Evolutionary conservation across 495 filamentous ascomycete genomes (phyloP), one percentile per base, ranked within the genome.

Genomic region (Aspergillus biplanus): DNA sequence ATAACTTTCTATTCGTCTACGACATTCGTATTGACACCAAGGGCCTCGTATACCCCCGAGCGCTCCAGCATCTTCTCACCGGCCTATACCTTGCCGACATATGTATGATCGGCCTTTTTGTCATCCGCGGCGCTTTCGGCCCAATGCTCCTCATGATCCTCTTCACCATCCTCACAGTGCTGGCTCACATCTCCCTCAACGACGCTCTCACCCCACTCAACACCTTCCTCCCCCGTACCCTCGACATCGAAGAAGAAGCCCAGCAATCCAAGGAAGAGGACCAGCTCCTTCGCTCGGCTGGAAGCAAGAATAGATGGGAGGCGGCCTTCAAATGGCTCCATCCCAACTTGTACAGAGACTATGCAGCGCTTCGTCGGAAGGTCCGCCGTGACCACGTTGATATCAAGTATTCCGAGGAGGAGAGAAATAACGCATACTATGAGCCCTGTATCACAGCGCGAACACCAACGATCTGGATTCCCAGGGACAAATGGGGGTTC

Each of bases 1-100:
- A 97, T 82, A 96, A 97, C 72, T 82, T 97, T 70, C 83, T 97
- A 54, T 97, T 94, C 75, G 91, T 95, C 42, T 92, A 90, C 63
- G 87, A 95, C 69, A 85, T 89, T 27, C 66, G 84, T 56, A 86
- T 96, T 74, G 92, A 97, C 75, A 97, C 93, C 31, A 92, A 92
- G 61, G 93, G 93, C 44, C 83, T 92, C 33, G 88, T 95, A 59
- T 97, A 97, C 72, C 91, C 93, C 4, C 85, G 87, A 31, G 93
- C 93, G 12, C 79, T 97, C 33, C 92, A 96, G 71, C 93, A 97
- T 69, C 83, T 95, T 57, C 83, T 95, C 52, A 88, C 88, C 4
- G 93, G 93, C 61, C 75, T 97, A 49, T 97, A 97, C 74, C 78
- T 97, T 4, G 88, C 88, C 27, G 85, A 95, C 68, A 66, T 93